Base-by-base conservation (phyloP, 208 protist species). In the Leishmania gerbilli region DNA sequence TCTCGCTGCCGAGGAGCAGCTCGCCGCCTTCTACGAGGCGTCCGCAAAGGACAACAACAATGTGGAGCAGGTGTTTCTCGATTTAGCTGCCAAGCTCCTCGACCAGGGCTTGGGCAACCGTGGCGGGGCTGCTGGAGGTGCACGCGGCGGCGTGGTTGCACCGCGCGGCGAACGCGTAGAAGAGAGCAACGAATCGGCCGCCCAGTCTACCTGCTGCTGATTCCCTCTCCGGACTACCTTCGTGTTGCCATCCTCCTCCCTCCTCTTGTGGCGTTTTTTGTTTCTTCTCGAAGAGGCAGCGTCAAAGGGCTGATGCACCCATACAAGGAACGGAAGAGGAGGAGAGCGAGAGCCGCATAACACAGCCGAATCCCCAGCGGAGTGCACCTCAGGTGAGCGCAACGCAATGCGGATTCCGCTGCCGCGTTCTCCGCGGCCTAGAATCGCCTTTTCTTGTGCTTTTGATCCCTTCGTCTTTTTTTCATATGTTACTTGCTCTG, bases 61-160 rank as follows among this genome's bases (percentile, higher is more conserved):
- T 82, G 87, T 98, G n/a, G 91, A 97, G 71, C 87, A 89, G 62
- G 84, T 94, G 17, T 98, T 98, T 87, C 82, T 97, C 42, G 86
- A 90, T 76, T 98, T 99, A 24, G 98, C 98, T 3, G 82, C 89
- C 62, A 91, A 90, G 55, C 96, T 99, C 76, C 95, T 99, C 55
- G 95, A 98, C 37, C 98, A 91, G 56, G 91, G 92, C 13, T 75
- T 94, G n/a, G 87, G 83, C 13, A 89, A 87, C 51, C 84, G 84
- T 4, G 71, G 83, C 17, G 77, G 65, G 24, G 81, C 51, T 2
- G 49, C 64, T 9, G 69, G 74, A n/a, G 80, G 81, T 47, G 34
- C 60, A 56, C 69, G 88, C 65, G 55, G 80, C 42, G 64, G 81
- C 37, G 72, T 82, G 40, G 24, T 83, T 84, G 75, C 82, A 71